Conservation (phyloP, 805 yeast genomes). For the Hanseniaspora singularis region DNA sequence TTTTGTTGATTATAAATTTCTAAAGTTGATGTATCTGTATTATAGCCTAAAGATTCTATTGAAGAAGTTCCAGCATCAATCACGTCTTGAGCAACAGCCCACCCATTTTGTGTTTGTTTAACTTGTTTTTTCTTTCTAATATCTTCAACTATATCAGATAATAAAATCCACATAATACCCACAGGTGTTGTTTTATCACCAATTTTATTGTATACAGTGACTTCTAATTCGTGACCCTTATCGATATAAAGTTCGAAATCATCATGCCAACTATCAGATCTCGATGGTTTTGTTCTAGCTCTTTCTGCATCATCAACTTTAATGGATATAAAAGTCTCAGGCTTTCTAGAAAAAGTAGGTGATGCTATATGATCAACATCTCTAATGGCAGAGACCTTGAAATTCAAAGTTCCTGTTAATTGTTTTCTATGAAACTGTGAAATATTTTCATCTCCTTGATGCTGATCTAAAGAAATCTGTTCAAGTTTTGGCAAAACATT, state of each 20-base stretch:
- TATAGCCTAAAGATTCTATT: conserved; percentile 5
- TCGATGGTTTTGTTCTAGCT: conserved; percentile 60
- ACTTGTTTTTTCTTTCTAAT: conserved; percentile 80
- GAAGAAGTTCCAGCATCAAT: conserved; percentile 17
- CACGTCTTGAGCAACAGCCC: conserved; percentile 72
- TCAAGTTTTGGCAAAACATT: conserved; percentile 35
- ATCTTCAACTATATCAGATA: conserved; percentile 89
- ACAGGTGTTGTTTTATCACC: conserved; percentile 67
- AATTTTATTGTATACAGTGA: conserved; percentile 70
- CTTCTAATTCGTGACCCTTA: conserved; percentile 83
- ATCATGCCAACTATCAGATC: conserved; percentile 74
- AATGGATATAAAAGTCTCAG: conserved; percentile 65
- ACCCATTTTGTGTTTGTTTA: conserved; percentile 57
- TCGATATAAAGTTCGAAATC: conserved; percentile 70
- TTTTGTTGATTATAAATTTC: conserved; percentile 4
- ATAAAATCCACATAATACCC: conserved; percentile 80
- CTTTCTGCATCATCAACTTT: conserved; percentile 82
- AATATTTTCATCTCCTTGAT: conserved; percentile 36
- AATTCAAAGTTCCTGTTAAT: conserved; percentile 62
- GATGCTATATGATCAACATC: conserved; percentile 90
- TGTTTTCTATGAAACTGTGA: conserved; percentile 73
- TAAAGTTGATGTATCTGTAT: conserved; percentile 18
- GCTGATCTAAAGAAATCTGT: conserved; percentile 19
- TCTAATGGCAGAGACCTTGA: conserved; percentile 64
- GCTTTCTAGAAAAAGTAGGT: conserved; percentile 62